Conservation (phyloP, 148 eudicot genomes). For the Suaeda aralocaspica region DNA sequence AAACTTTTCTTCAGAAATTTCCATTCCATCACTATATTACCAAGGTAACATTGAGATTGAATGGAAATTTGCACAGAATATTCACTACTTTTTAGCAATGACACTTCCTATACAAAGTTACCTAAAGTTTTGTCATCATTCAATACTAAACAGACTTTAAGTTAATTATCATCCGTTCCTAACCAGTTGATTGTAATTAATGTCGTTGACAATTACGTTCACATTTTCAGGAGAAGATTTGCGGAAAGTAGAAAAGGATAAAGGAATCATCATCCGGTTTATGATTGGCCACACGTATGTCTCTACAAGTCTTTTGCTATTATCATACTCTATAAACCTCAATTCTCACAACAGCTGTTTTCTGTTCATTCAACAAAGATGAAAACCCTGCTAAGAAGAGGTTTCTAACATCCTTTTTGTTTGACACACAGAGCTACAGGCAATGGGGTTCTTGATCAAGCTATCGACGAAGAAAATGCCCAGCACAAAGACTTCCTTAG, state of each 20-base stretch:
- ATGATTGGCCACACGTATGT: constrained; percentile 31
- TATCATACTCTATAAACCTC: not conserved
- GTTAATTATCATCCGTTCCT: too few species aligned
- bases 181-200: too few species aligned
- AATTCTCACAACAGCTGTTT: too few species aligned
- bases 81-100: too few species aligned
- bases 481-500: constrained; percentile 54
- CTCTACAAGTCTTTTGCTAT: too few species aligned
- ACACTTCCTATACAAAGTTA: too few species aligned
- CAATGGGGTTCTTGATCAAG: constrained; percentile 45
- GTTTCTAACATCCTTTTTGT: not conserved
- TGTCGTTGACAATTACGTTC: not conserved
- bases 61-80: too few species aligned
- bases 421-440: constrained; percentile 34
- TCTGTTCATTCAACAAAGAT: not conserved
- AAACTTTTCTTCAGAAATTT: too few species aligned
- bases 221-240: constrained; percentile 21
- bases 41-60: too few species aligned
- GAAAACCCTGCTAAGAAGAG: not conserved
- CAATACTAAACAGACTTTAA: too few species aligned
- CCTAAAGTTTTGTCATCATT: too few species aligned
- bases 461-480: constrained; percentile 42
- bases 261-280: constrained; percentile 29
- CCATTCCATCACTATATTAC: too few species aligned
- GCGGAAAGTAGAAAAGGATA: constrained; percentile 17